Percentiles rank a stretch among this genome's conserved stretches.
phyloP scores from a whole-genome alignment of 2,329 filamentous ascomycete genomes.

The Diaporthe sp. region DNA sequence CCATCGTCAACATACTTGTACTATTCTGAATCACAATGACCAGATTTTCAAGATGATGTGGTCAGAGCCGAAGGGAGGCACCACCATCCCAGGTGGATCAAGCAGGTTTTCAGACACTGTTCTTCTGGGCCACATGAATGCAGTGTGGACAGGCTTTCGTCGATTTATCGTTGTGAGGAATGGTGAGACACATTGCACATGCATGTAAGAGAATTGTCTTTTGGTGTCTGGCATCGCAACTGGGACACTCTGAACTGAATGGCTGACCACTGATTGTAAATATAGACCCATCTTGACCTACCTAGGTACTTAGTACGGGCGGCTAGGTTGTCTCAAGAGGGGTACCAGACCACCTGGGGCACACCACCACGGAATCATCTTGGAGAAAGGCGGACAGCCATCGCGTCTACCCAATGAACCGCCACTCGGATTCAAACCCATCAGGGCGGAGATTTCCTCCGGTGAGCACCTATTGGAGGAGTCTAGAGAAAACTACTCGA shows the following conservation, averaged over 20 bases:
- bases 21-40: too few relatives aligned
- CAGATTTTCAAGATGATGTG: too few relatives aligned
- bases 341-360: slow-evolving; percentile 68
- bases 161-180: slow-evolving; percentile 59
- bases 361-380: slow-evolving; percentile 67
- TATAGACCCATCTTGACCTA: slow-evolving; percentile 64
- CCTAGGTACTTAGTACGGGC: slow-evolving; percentile 54
- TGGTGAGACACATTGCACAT: slow-evolving; percentile 66
- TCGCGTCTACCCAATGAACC: slow-evolving; percentile 58
- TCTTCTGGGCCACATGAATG: slow-evolving; percentile 47
- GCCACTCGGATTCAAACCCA: slow-evolving; percentile 61
- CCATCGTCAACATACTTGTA: too few relatives aligned
- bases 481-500: slow-evolving; percentile 71
- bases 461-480: slow-evolving; percentile 62
- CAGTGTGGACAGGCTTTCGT: slow-evolving; percentile 64
- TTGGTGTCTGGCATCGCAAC: not conserved
- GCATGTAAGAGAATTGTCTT: slow-evolving; percentile 63
- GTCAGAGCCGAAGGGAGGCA: too few relatives aligned
- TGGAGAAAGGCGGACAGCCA: slow-evolving; percentile 53
- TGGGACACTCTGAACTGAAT: not conserved
- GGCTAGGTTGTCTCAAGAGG: slow-evolving; percentile 65
- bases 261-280: slow-evolving; percentile 45
- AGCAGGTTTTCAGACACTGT: too few relatives aligned
- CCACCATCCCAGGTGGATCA: too few relatives aligned
- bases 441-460: slow-evolving; percentile 59